Evolutionary conservation across 108 stramenopile genomes (phyloP), one percentile per base, ranked within the genome.

Genomic region (Poteriospumella lacustris): DNA sequence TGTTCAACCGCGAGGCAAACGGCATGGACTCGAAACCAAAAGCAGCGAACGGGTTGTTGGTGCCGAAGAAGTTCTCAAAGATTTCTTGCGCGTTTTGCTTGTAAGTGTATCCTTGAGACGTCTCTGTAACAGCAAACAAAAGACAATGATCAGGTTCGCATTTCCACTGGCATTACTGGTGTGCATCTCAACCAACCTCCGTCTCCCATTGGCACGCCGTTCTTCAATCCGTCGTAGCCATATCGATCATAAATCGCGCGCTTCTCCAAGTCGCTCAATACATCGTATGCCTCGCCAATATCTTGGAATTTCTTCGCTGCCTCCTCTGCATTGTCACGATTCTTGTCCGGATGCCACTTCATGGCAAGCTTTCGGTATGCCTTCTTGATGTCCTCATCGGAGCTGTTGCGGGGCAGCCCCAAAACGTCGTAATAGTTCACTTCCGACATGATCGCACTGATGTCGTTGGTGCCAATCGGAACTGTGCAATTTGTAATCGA

Each of bases 151-250:
- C 19, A 67, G 9, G 47, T 15, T 9, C 9, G 15, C 9, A 52
- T 19, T 15, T 52, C 47, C 9, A 9, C 56, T 43, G 31, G 59
- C 29, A 78, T 75, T 2, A 9, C 38, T 3, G 3, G 12, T n/a
- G 39, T 34, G 34, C 2, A 2, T 29, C 56, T 28, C 44, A 36
- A 77, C 19, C 0, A 40, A 59, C 43, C 81, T 15, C 87, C 86
- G n/a, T 84, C 90, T 15, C 76, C 85, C 0, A 78, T 85, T 52
- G 86, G 79, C 68, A 94, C 94, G 73, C 95, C 95, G 78, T 93
- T 94, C 77, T 94, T 94, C 68, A 99, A 76, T 29, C 96, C 98
- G 68, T 97, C 98, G 79, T 95, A 94, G 29, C 98, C 98, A 76
- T 94, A 93, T 52, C 88, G 88, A 78, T 99, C 95, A 78, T 97